These are phyloP conservation scores for Corynespora cassiicola DNA, from an alignment of 2,329 filamentous ascomycete species.

Conservation along the genomic window DNA sequence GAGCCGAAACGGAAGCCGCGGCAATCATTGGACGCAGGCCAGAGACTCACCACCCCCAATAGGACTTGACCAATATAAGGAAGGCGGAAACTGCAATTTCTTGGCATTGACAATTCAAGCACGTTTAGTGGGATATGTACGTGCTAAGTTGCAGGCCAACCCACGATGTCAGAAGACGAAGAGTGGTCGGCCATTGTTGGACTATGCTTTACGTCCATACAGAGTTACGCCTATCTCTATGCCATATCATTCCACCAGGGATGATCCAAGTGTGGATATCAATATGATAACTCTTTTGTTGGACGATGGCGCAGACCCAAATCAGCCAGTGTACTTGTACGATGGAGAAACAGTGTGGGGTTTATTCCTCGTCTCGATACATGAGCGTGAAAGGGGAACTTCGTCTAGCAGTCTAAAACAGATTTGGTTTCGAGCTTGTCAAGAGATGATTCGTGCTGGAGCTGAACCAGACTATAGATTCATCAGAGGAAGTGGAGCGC, in stretches of 20 bases:
- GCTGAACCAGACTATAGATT: too few species aligned
- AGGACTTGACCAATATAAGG: background rate
- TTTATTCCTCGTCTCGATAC: constrained; percentile 11
- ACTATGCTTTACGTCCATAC: constrained; percentile 17
- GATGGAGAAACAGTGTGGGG: constrained; percentile 13
- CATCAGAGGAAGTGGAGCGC: too few species aligned
- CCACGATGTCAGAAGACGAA: constrained; percentile 3
- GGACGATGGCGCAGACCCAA: constrained; percentile 13
- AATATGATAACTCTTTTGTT: constrained; percentile 17
- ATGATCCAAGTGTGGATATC: constrained; percentile 13
- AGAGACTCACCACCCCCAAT: background rate
- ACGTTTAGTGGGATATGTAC: constrained; percentile 14
- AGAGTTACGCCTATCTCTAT: constrained; percentile 8
- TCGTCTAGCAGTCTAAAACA: too few species aligned
- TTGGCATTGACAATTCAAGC: constrained; percentile 15
- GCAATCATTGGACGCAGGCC: constrained; percentile 17
- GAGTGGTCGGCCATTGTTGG: constrained; percentile 13
- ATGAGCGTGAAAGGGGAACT: too few species aligned
- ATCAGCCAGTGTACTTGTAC: constrained; percentile 12
- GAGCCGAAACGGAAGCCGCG: too few species aligned
- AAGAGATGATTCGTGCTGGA: too few species aligned
- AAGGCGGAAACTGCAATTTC: constrained; percentile 13
- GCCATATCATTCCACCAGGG: constrained; percentile 8
- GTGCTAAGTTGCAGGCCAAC: constrained; percentile 9
- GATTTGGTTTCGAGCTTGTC: background rate